Evolutionary conservation across 768 basidiomycete genomes (phyloP), one percentile per base, ranked within the genome.

Genomic region (Mycena capillaripes): DNA sequence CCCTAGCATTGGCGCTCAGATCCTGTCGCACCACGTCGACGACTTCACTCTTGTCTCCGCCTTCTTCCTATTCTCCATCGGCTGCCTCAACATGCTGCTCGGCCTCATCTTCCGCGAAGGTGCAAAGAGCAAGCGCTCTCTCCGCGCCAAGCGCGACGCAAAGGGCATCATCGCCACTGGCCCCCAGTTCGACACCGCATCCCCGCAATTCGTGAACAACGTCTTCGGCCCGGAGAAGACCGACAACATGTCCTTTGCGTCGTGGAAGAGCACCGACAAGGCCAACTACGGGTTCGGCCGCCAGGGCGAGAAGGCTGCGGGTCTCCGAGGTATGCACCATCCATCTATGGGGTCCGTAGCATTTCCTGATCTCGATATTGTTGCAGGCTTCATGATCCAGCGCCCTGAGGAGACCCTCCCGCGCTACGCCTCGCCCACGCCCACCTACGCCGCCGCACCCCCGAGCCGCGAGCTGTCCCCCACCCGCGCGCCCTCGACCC

Each of bases 31-130:
- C 84, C 87, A 92, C 76, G 94, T 96, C 69, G 90, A 93, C 72
- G 89, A 89, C 77, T 96, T 97, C 81, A 90, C 95, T 2, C 92
- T 97, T 75, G 95, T 96, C 71, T 88, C 95, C 2, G 94, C 93
- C 32, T 96, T 95, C 87, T 89, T 96, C 83, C 85, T 96, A 74
- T 96, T 96, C 81, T 88, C 93, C 70, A 77, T 96, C 62, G 95
- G 94, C 6, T 95, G 93, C 80, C 80, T 93, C 78, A 95, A 97
- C 86, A 92, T 96, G 73, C 80, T 95, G 56, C 88, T 93, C 76
- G 94, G 94, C 36, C 89, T 96, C 79, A 86, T 95, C 81, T 95
- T 93, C 89, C 91, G 92, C 72, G 89, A 91, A 74, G 80, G 80
- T 1, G 91, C 88, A 72, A 95, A 93, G 81, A 75, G 82, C 74